Conservation (phyloP, 495 filamentous ascomycete genomes). For the Talaromyces adpressus region DNA sequence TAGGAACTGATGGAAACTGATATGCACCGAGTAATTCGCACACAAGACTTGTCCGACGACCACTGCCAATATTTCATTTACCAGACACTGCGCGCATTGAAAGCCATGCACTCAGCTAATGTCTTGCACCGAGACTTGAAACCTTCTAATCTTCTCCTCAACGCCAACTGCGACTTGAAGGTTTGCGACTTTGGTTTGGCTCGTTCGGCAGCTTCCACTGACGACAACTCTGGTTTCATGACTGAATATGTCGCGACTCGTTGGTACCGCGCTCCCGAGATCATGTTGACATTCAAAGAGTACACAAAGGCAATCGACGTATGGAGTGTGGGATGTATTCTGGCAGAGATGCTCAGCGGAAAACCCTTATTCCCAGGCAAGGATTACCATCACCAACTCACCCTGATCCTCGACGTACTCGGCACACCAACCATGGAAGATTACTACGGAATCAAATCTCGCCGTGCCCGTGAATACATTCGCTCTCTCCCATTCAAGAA, state of each 20-base stretch:
- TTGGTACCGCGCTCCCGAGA: conserved; percentile 99
- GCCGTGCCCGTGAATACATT: conserved; percentile 96
- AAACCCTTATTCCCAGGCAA: conserved; percentile 99
- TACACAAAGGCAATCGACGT: conserved; percentile 99
- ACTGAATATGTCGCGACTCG: conserved; percentile 99
- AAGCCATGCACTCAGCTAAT: conserved; percentile 99
- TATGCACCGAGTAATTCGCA: conserved; percentile 99
- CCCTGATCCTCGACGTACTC: conserved; percentile 93
- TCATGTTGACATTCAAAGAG: conserved; percentile 99
- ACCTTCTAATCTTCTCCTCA: conserved; percentile 92
- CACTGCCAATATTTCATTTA: conserved; percentile 99
- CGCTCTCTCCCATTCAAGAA: conserved; percentile 99
- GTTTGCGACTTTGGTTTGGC: conserved; percentile 98
- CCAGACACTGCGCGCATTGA: conserved; percentile 94
- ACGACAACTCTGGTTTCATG: conserved; percentile 99
- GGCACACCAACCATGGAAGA: conserved; percentile 99
- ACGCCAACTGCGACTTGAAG: conserved; percentile 98
- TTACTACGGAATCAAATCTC: conserved; percentile 99
- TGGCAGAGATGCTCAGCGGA: conserved; percentile 99
- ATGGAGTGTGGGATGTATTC: conserved; percentile 98
- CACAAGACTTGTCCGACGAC: conserved; percentile 95
- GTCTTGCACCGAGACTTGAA: conserved; percentile 97
- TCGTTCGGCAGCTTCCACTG: conserved; percentile 83
- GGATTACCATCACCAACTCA: conserved; percentile 98
- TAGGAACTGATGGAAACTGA: conserved; percentile 99